Evolutionary conservation across 257 asterid genomes (phyloP), one percentile per base, ranked within the genome.

Genomic region (Apocynum venetum): DNA sequence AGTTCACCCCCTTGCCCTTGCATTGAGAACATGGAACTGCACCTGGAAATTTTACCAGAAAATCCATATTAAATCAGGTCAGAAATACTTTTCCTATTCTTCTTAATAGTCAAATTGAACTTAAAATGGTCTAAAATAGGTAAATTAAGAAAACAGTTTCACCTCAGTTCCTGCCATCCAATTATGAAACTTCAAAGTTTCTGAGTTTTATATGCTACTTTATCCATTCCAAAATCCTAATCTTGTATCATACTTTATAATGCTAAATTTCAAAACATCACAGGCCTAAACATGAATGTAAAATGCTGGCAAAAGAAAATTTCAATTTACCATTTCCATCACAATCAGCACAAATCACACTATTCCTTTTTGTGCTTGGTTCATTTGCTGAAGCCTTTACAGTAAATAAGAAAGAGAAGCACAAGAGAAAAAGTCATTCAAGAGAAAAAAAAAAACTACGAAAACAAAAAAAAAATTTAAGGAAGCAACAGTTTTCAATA

Each of bases 1-100:
- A 74, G 82, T 94, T 94, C 72, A 90, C 75, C 63, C 98, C 97
- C 11, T 44, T 49, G 20, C 98, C 98, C 77, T 78, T 66, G 84
- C 97, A 94, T 19, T 94, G 98, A 20, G 89, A 71, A 73, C 97
- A 94, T 68, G 60, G 43, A 55, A 88, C 84, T 53, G 73, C 72
- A 73, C 98, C 98, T 93, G 84, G 51, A 51, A 77, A 36, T 40
- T 0, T 10, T 20, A 1, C 35, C 44, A 1, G 1, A 38, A 3
- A 46, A 46, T 4, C 4, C 3, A 6, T 46, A 68, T 70, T 10
- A 47, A 44, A 55, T 43, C 7, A 68, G 43, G 36, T 31, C 14
- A 9, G n/a, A 15, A 68, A 3, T 1, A 68, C 73, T 68, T 41
- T 41, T 40, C 9, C 41, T 60, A 10, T 31, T 60, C 41, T n/a